Base-by-base conservation (phyloP, 2,329 filamentous ascomycete genomes). In the Talaromyces sp. region DNA sequence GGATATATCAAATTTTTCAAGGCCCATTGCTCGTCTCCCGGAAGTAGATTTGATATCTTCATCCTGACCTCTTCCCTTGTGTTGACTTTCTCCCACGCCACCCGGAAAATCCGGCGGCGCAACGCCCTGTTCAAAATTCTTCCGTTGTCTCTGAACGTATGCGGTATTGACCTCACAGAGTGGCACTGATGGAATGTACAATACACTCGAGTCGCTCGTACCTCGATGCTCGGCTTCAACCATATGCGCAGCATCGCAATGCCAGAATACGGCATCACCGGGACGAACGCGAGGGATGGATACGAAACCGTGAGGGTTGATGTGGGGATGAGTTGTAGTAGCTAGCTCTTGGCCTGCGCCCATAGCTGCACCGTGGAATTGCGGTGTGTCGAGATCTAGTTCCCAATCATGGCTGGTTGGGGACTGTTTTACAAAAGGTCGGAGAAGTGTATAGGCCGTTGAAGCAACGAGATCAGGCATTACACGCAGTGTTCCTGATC, bases 121-220 rank as follows among this genome's bases (percentile, higher is more conserved):
- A 79, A 71, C 82, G 75, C 48, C 82, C 76, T 67, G 83, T 80
- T 5, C 80, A 80, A 4, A 83, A 73, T 31, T 82, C 80, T 25
- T 80, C 75, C 72, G 80, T 78, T 14, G 79, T 73, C 78, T 79
- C 83, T 67, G 84, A 81, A 42, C 61, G 48, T 75, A 73, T 4
- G 23, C 57, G 37, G 67, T 69, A 59, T 73, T 73, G 40, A 67
- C 63, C 2, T 66, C 50, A 1, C 76, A 78, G 4, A 73, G 71
- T 0, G 76, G 76, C 9, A 72, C 73, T 1, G 76, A 73, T 1
- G 76, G 72, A 28, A 78, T 72, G 62, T 76, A 78, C 0, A 69
- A 71, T 0, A 77, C 76, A 21, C 68, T 71, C 2, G 75, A 70
- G 46, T 75, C 72, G 18, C 70, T 61, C 6, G 67, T 64, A 5